Conservation (phyloP, 1,139 yeast species). For the Debaryomycetaceae sp. region DNA sequence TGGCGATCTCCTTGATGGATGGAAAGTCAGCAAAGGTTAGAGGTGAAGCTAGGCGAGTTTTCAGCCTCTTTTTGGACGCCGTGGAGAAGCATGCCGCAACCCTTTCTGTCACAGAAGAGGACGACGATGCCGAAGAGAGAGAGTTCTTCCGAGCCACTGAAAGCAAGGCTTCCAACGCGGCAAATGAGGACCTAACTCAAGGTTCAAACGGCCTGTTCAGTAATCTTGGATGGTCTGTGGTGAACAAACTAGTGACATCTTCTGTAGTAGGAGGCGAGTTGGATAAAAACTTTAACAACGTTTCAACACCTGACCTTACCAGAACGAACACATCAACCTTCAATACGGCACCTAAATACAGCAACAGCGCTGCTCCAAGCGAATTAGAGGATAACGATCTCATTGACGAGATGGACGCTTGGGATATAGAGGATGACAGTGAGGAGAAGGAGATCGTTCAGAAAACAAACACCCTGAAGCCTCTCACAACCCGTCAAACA, state of each 20-base stretch:
- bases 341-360: conserved; percentile 1
- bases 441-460: conserved; percentile 5
- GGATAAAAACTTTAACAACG: conserved; percentile 33
- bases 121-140: conserved; percentile 35
- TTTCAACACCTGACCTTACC: conserved; percentile 41
- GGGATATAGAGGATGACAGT: conserved; percentile 25
- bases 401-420: conserved; percentile 19
- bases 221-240: conserved; percentile 38
- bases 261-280: conserved; percentile 31
- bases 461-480: conserved; percentile 3
- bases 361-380: conserved; percentile 6
- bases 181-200: conserved; percentile 2
- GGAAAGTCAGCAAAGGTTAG: conserved; percentile 63
- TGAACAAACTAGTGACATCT: conserved; percentile 34
- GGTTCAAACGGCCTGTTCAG: conserved; percentile 5
- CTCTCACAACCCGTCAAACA: conserved; percentile 6
- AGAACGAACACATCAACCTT: conserved; percentile 4
- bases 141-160: conserved; percentile 25
- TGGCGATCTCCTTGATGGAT: conserved; percentile 83
- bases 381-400: conserved; percentile 6
- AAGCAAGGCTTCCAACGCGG: conserved; percentile 1
- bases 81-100: conserved; percentile 61
- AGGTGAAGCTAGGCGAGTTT: conserved; percentile 63
- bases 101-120: conserved; percentile 49
- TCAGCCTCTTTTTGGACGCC: conserved; percentile 60